Evolutionary conservation across 1,284 basidiomycete species (phyloP).

Genomic region (Cryptococcus wingfieldii): DNA sequence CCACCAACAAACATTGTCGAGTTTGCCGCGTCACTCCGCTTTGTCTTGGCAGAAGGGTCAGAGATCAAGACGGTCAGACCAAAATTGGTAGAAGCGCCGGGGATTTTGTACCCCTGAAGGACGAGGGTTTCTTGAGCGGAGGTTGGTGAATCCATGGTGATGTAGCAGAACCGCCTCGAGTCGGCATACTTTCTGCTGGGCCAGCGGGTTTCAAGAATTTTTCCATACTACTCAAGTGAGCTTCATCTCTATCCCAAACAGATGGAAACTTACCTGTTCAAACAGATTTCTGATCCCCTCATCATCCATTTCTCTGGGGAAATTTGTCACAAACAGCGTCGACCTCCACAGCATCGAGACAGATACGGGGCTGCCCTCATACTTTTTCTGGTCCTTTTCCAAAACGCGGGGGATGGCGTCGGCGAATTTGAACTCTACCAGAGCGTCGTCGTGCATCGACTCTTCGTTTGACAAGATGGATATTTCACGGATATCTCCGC

Average conservation of each 20-base stretch:
- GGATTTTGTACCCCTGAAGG: slow-evolving; percentile 65
- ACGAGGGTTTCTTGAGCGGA: slow-evolving; percentile 73
- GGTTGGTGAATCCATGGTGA: slow-evolving; percentile 76
- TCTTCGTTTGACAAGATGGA: slow-evolving; percentile 47
- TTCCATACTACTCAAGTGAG: slow-evolving; percentile 64
- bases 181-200: slow-evolving; percentile 94
- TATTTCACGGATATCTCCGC: slow-evolving; percentile 73
- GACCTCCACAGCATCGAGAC: slow-evolving; percentile 90
- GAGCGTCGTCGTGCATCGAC: slow-evolving; percentile 29
- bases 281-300: slow-evolving; percentile 70
- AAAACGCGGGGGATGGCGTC: slow-evolving; percentile 76
- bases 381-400: slow-evolving; percentile 86
- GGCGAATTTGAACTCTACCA: slow-evolving; percentile 46
- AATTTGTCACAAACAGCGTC: slow-evolving; percentile 95
- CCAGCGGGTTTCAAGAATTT: slow-evolving; percentile 92
- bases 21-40: slow-evolving; percentile 79
- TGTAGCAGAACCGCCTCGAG: slow-evolving; percentile 87
- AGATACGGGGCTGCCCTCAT: slow-evolving; percentile 67
- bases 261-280: slow-evolving; percentile 56
- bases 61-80: slow-evolving; percentile 78
- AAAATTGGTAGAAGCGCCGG: slow-evolving; percentile 51
- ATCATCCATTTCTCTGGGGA: slow-evolving; percentile 82
- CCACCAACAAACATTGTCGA: slow-evolving; percentile 83
- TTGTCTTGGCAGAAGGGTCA: slow-evolving; percentile 82
- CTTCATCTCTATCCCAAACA: background rate